Evolutionary conservation across 2,329 filamentous ascomycete species (phyloP), one percentile per base, ranked within the genome.

Genomic region (Penicillium hesseltinei): DNA sequence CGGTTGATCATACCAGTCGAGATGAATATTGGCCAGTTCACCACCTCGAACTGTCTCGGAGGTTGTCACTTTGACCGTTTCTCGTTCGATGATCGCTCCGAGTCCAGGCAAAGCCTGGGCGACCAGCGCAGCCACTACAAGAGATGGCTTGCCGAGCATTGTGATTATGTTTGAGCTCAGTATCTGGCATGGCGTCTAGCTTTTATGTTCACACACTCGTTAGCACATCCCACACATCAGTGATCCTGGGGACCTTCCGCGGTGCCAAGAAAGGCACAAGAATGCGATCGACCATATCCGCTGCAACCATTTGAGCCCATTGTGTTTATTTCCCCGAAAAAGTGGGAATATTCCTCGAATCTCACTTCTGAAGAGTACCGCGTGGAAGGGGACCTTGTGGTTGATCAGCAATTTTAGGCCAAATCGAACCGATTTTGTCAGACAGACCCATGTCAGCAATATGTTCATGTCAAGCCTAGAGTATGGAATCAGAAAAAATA

Each of bases 21-120:
- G 42, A 38, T 60, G 42, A 17, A 60, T 38, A 35, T 60, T 60
- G 19, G 55, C 50, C n/a, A 60, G 36, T 39, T 58, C 55, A 17
- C 58, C 58, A 38, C 45, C 27, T 19, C 36, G 45, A 39, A 60
- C 19, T 8, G 19, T 45, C 10, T 58, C 17, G 17, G 58, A 60
- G 5, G 55, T 54, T 25, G 46, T 58, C 7, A 60, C 51, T 27
- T 42, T 45, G 17, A 54, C 50, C 3, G 23, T 48, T 35, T 33
- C 38, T 43, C 42, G 54, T 25, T 57, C 45, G 19, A 27, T 23
- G 9, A n/a, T 39, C 5, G 25, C 48, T 10, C 42, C 54, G 13
- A 57, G 21, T 15, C 17, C 54, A 6, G 54, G 29, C 4, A 57
- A 33, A 31, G 36, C 36, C 36, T 53, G 54, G 23, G 35, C 21